Evolutionary conservation across 2,329 filamentous ascomycete genomes (phyloP).

Genomic region (Aspergillus tamarii): DNA sequence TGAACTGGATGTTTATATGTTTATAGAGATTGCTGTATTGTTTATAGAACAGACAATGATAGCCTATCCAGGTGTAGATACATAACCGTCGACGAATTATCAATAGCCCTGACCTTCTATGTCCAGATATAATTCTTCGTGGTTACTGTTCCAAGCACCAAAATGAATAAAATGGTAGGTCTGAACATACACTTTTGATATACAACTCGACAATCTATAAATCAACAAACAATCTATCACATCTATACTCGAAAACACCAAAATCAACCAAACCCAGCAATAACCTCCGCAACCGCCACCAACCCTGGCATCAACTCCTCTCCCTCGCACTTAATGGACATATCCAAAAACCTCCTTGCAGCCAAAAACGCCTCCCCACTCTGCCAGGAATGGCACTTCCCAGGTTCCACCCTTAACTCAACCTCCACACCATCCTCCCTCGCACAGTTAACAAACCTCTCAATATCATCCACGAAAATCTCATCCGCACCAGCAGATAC

Average conservation of each 20-base stretch:
- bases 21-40: background rate
- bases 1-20: background rate
- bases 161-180: background rate
- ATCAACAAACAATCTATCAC: background rate
- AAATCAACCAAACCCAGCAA: background rate
- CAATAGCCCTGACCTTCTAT: background rate
- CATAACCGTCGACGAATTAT: background rate
- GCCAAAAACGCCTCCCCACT: constrained; percentile 17
- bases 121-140: background rate
- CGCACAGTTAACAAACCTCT: constrained; percentile 14
- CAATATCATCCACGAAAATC: constrained; percentile 21
- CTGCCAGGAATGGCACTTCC: constrained; percentile 21
- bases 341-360: background rate
- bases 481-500: constrained; percentile 20
- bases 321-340: background rate
- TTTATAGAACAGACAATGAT: background rate
- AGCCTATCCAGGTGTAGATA: background rate
- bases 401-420: constrained; percentile 8
- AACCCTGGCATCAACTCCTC: background rate
- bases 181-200: no score
- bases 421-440: constrained; percentile 9
- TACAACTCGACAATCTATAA: no score
- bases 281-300: background rate
- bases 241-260: background rate
- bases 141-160: no score